Evolutionary conservation across 73 alveolate species (phyloP), one percentile per base, ranked within the genome.

Genomic region (Blepharisma stoltei): DNA sequence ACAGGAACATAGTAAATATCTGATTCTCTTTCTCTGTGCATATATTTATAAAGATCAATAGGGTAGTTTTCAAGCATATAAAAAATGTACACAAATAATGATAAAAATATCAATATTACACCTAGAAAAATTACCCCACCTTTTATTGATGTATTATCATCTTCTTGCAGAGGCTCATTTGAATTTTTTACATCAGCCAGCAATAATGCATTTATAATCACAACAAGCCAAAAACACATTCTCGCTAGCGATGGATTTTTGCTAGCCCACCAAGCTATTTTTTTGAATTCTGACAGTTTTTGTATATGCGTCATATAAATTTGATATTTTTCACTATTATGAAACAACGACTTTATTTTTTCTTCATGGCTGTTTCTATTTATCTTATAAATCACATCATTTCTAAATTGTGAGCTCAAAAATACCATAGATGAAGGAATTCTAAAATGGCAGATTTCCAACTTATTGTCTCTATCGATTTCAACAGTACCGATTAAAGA

Each of bases 31-130:
- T 41, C 45, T 54, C 50, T 68, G n/a, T 54, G 44, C 44, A 47
- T 46, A 18, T 76, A 25, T 76, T 76, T n/a, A 76, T 76, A 76
- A 47, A 68, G 38, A 21, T 46, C 67, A 1, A 54, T 78, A 5
- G 83, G 83, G 50, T 76, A 76, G 38, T 68, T 76, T 55, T 76
- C 83, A n/a, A 54, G 45, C 6, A 68, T 55, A 8, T 46, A 65
- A 14, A 76, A 25, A 5, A 49, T 11, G 18, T 54, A 54, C n/a
- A 37, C 75, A 47, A 55, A 38, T 38, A 76, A 6, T 4, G 83
- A 54, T 20, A 76, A 54, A 4, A 76, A 38, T 5, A 76, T 55
- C 11, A 54, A 49, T 14, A 76, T 54, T n/a, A 54, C 5, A n/a
- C 75, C 75, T 6, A 55, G 20, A 52, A 76, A 55, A 21, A n/a